A percentile compares a stretch with the other conserved stretches of the same genome.
Conservation (phyloP, 2,329 filamentous ascomycete species). For the Xenosphaeropsis pyriputrescens region DNA sequence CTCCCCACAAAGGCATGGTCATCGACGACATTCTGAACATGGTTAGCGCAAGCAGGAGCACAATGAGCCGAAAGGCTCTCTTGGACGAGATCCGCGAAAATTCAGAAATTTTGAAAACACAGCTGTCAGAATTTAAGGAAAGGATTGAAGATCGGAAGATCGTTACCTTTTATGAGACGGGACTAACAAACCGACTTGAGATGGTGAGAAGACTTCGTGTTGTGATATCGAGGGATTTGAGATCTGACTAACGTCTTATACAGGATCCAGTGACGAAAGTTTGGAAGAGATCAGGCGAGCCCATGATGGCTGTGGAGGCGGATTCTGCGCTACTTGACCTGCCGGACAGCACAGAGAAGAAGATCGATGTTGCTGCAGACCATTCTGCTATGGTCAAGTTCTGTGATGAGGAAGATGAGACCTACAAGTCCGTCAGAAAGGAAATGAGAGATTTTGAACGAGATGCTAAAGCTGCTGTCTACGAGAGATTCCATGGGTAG, state of each 20-base stretch:
- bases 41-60: constrained; percentile 2
- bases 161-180: constrained; percentile 17
- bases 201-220: constrained; percentile 5
- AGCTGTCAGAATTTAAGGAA: constrained; percentile 15
- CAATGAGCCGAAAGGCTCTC: constrained; percentile 2
- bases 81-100: constrained; percentile 5
- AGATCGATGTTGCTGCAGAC: constrained; percentile 10
- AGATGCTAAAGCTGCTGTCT: neutral
- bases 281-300: constrained; percentile 3
- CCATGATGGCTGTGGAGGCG: constrained; percentile 4
- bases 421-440: neutral
- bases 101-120: constrained; percentile 9
- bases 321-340: constrained; percentile 10
- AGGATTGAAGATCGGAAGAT: constrained; percentile 15
- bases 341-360: constrained; percentile 9
- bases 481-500: neutral
- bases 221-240: neutral
- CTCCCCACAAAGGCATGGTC: constrained; percentile 18
- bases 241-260: neutral
- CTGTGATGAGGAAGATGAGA: neutral
- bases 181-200: constrained; percentile 10
- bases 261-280: constrained; percentile 1
- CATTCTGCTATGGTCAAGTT: constrained; percentile 16
- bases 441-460: neutral
- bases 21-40: constrained; percentile 12